Base-by-base conservation (phyloP, 371 early-diverging fungal species). In the Funneliformis caledonium region DNA sequence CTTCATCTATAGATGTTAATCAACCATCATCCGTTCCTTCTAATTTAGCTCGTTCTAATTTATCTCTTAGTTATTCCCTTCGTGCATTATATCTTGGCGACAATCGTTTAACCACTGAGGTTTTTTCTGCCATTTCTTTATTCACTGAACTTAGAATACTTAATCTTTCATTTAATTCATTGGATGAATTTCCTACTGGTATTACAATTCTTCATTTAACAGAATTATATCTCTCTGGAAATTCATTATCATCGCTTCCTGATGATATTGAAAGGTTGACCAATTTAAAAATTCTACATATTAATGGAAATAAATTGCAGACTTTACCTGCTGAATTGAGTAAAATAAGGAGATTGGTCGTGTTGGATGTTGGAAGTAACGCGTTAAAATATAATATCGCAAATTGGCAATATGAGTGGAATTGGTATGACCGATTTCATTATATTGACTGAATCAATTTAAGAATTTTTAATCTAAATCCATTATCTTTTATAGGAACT, bases 371-470 rank as follows among this genome's bases (percentile, higher is more conserved):
- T 5, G 95, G 96, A 45, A 92, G 93, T 85, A 97, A 97, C 81
- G 87, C 91, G 48, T 87, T 97, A 48, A 95, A 95, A 85, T 97
- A 97, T 85, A 97, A 97, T 80, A 94, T 97, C 59, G 89, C 94
- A 37, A 97, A 97, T 83, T 97, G 96, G 96, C 96, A 96, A 0
- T 96, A 96, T 83, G 97, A 97, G 82, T 97, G 97, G 97, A 97
- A 97, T 84, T 97, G 96, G 96, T 91, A 88, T 10, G 12, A 2
- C 31, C n/a, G 43, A 1, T 78, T 83, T 83, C 16, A 33, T 14
- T 22, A 33, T 33, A 56, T 4, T 3, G 31, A 31, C 22, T n/a
- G 3, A 48, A 56, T 73, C 14, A n/a, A 72, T 50, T 14, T 2
- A 37, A 70, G 37, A 7, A 64, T 64, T 2, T 64, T 22, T 59